Conservation (phyloP, 768 basidiomycete species). For the Kwoniella shandongensis region DNA sequence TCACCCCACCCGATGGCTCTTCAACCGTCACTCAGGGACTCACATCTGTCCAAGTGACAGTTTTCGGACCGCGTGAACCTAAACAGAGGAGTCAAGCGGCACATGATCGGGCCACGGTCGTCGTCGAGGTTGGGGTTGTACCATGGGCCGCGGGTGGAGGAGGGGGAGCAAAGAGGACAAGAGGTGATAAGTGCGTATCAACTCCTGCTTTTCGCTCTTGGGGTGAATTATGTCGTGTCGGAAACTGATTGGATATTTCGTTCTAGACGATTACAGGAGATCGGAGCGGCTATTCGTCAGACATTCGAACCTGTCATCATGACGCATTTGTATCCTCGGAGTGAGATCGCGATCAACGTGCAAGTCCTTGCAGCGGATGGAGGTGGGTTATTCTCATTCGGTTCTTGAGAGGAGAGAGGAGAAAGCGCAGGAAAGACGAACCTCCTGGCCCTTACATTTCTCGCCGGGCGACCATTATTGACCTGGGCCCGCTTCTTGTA, state of each 20-base stretch:
- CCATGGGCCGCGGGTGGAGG: slow-evolving; percentile 78
- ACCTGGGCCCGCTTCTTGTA: too few relatives aligned
- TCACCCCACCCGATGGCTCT: slow-evolving; percentile 64
- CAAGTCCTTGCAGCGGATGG: slow-evolving; percentile 95
- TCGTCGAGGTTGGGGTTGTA: slow-evolving; percentile 82
- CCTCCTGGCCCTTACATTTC: too few relatives aligned
- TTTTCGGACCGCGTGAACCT: slow-evolving; percentile 90
- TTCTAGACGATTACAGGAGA: slow-evolving; percentile 76
- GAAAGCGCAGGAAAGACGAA: too few relatives aligned
- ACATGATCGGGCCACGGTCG: slow-evolving; percentile 84
- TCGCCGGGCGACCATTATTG: too few relatives aligned
- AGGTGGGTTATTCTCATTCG: slow-evolving; percentile 43
- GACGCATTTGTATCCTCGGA: slow-evolving; percentile 85
- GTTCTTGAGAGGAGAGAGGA: too few relatives aligned
- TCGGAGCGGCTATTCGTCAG: slow-evolving; percentile 80
- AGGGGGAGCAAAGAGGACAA: slow-evolving; percentile 66
- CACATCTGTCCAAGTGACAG: slow-evolving; percentile 80
- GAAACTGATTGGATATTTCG: neutral
- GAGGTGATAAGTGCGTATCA: slow-evolving; percentile 83
- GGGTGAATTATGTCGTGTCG: too few relatives aligned
- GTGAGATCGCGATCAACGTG: slow-evolving; percentile 89
- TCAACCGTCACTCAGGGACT: slow-evolving; percentile 83
- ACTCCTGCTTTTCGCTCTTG: neutral
- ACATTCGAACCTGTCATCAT: slow-evolving; percentile 96
- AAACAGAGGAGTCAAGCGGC: slow-evolving; percentile 73